Conservation (phyloP, 1,284 basidiomycete genomes). For the Rhodotorula sp. region DNA sequence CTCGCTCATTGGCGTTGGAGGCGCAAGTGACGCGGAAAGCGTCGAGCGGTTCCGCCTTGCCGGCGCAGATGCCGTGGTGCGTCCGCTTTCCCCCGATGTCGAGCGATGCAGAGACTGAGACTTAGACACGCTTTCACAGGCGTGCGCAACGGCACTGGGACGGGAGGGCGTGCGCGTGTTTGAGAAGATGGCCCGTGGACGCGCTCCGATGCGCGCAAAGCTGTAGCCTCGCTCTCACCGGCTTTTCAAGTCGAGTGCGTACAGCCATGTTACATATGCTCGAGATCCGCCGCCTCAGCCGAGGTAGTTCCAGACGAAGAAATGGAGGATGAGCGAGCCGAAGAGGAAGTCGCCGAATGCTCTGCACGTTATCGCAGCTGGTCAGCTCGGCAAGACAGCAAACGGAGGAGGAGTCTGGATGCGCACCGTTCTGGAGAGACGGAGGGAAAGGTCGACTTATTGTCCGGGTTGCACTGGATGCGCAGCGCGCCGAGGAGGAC, state of each 20-base stretch:
- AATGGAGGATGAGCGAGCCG: constrained; percentile 91
- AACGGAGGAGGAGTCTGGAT: neutral
- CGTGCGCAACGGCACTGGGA: constrained; percentile 71
- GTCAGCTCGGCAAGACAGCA: too few species aligned
- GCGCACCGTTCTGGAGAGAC: constrained; percentile 91
- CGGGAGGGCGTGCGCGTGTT: constrained; percentile 67
- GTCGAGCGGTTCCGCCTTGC: constrained; percentile 66
- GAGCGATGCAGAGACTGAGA: neutral
- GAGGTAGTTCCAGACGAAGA: constrained; percentile 97
- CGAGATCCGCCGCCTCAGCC: constrained; percentile 57
- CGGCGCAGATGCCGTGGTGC: constrained; percentile 64
- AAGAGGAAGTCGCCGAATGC: constrained; percentile 96
- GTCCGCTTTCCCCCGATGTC: neutral
- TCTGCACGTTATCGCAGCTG: constrained; percentile 54
- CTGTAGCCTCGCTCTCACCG: constrained; percentile 71
- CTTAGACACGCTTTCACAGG: constrained; percentile 45
- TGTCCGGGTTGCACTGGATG: constrained; percentile 86
- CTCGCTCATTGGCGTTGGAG: constrained; percentile 71
- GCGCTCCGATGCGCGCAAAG: neutral
- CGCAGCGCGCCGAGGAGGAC: constrained; percentile 89
- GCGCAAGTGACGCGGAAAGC: constrained; percentile 65
- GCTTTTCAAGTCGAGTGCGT: too few species aligned
- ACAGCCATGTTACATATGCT: neutral
- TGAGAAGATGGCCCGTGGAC: constrained; percentile 54
- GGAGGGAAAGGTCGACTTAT: constrained; percentile 57